phyloP scores from a whole-genome alignment of 1,139 yeast genomes.

The Nakaseomyces uthaithaninus region DNA sequence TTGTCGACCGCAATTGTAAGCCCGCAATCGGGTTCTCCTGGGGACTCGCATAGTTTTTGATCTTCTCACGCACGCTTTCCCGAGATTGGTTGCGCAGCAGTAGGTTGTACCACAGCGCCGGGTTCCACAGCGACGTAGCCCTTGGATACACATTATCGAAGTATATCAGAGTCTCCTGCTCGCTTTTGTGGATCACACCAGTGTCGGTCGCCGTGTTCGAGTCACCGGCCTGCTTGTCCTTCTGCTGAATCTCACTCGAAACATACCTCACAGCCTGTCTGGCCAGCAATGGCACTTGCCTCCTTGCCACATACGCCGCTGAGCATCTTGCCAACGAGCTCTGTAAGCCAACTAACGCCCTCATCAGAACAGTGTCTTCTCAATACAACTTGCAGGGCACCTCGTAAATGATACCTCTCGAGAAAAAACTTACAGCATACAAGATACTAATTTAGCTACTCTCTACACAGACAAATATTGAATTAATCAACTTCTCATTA shows the following conservation, averaged over 20 bases:
- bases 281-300: not conserved
- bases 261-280: slow-evolving; percentile 21
- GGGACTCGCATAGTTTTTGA: slow-evolving; percentile 39
- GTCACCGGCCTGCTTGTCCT: slow-evolving; percentile 43
- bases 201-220: slow-evolving; percentile 44
- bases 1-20: slow-evolving; percentile 41
- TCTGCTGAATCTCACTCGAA: slow-evolving; percentile 35
- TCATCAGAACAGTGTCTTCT: not conserved
- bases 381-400: no score
- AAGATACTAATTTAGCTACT: no score
- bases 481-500: no score
- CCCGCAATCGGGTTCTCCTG: slow-evolving; percentile 36
- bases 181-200: slow-evolving; percentile 48
- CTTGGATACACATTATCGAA: slow-evolving; percentile 47
- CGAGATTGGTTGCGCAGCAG: slow-evolving; percentile 31
- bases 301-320: not conserved
- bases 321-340: not conserved
- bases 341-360: not conserved
- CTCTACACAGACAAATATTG: no score
- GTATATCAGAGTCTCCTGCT: slow-evolving; percentile 47
- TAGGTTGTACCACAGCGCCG: slow-evolving; percentile 35
- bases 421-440: no score
- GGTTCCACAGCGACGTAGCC: slow-evolving; percentile 35
- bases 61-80: slow-evolving; percentile 33
- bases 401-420: no score